Conservation (phyloP, 495 filamentous ascomycete genomes). For the Lepidopterella palustris region DNA sequence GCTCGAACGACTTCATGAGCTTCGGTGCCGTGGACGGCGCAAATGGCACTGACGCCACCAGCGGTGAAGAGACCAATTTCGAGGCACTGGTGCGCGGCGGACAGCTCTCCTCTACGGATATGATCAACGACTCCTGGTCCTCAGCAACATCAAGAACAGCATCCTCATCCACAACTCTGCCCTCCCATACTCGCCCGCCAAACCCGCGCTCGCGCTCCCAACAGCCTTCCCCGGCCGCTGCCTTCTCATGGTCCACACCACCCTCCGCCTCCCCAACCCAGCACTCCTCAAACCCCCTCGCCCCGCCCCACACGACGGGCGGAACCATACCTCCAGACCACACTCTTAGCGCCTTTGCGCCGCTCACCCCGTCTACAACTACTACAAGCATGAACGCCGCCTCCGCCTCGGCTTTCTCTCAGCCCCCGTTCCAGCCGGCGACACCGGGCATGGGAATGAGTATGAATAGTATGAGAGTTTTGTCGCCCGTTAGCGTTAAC, state of each 20-base stretch:
- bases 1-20: constrained; percentile 52
- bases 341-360: constrained; percentile 44
- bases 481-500: not conserved
- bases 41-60: constrained; percentile 44
- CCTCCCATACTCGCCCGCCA: constrained; percentile 18
- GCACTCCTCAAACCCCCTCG: constrained; percentile 12
- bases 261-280: constrained; percentile 13
- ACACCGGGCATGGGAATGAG: constrained; percentile 20
- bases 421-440: constrained; percentile 14
- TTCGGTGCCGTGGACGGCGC: constrained; percentile 48
- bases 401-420: constrained; percentile 8
- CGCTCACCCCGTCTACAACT: constrained; percentile 43
- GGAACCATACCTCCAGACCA: constrained; percentile 45
- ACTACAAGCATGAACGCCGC: constrained; percentile 12
- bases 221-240: constrained; percentile 15
- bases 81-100: constrained; percentile 76
- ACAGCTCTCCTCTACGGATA: constrained; percentile 33
- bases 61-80: constrained; percentile 64
- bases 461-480: constrained; percentile 19
- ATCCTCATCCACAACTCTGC: constrained; percentile 16
- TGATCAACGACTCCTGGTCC: constrained; percentile 37
- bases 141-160: constrained; percentile 8
- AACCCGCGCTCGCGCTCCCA: constrained; percentile 11
- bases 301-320: constrained; percentile 4
- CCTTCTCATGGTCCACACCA: constrained; percentile 30